Evolutionary conservation across 2,329 filamentous ascomycete genomes (phyloP).

Genomic region (Trichoderma breve): DNA sequence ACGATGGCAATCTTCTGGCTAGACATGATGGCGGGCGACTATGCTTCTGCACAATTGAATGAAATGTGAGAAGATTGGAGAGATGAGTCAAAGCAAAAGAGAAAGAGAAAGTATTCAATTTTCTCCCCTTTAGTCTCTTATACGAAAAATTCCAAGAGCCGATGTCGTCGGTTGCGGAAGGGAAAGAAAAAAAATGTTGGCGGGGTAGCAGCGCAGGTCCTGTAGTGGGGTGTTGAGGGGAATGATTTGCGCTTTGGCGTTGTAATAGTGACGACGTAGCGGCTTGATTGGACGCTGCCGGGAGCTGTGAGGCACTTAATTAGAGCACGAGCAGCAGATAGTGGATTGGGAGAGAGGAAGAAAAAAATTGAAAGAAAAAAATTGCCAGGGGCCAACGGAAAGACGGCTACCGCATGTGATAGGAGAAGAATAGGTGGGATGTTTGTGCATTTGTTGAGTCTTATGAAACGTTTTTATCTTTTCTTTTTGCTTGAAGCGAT

Average conservation of each 20-base stretch:
- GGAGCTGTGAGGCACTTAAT: neutral
- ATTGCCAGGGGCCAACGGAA: neutral
- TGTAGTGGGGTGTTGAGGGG: slow-evolving; percentile 18
- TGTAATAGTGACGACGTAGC: slow-evolving; percentile 18
- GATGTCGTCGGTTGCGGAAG: slow-evolving; percentile 6
- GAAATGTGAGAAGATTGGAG: neutral
- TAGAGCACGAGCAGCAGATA: neutral
- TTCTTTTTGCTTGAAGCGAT: neutral
- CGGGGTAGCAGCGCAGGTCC: slow-evolving; percentile 19
- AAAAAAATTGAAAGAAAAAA: neutral
- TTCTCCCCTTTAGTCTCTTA: neutral
- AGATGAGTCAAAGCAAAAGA: slow-evolving; percentile 4
- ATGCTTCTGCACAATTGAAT: neutral
- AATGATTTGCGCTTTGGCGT: slow-evolving; percentile 15
- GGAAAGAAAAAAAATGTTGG: slow-evolving; percentile 20
- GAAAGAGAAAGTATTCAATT: neutral
- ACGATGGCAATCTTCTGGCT: slow-evolving; percentile 75
- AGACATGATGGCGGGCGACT: slow-evolving; percentile 34
- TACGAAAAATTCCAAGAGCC: neutral
- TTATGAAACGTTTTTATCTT: neutral
- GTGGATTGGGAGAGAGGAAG: neutral
- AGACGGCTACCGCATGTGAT: neutral
- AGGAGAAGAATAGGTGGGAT: neutral
- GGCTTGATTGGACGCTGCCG: neutral
- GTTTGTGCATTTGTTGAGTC: neutral